Base-by-base conservation (phyloP, 306 rosid species). In the Lagenaria siceraria region DNA sequence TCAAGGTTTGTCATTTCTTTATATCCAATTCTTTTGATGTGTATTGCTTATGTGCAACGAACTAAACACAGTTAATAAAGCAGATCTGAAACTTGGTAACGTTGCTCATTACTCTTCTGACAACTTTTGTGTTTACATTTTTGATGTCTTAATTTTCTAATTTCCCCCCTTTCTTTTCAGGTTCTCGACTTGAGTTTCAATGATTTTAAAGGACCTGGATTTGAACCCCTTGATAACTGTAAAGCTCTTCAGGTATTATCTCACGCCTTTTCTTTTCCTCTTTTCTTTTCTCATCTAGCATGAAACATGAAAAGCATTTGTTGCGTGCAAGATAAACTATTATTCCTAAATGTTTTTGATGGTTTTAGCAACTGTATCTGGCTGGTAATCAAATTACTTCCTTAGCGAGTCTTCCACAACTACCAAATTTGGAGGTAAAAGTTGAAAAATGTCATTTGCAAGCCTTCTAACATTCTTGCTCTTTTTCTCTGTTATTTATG, bases 301-400 rank as follows among this genome's bases (percentile, higher is more conserved):
- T 48, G 59, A 48, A 48, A 46, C 43, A 68, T 46, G 29, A 70
- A 70, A 46, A 43, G 27, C 8, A 46, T 46, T 25, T 43, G 19
- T 70, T 8, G 14, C n/a, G 29, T 10, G 17, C n/a, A 38, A 25
- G 42, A 49, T 15, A 27, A 49, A 49, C 12, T 71, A 13, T 46
- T 18, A 14, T 72, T 72, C 25, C 60, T 72, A 25, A 43, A 6
- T 72, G 8, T 17, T 72, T 29, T 49, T 27, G 7, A 72, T 83
- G 72, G 25, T 69, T 85, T 75, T 75, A 95, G 98, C 99, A 96
- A 92, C 90, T 96, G 49, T 96, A 96, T 86, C 96, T 96, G 82
- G 97, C 99, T 84, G 99, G 99, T 77, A 96, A 96, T 82, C 99
- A 96, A 86, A 92, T 96, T 83, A 96, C 98, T 14, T 92, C 99